Evolutionary conservation across 192 early-diverging fungal species (phyloP), one percentile per base, ranked within the genome.

Genomic region (Coemansia brasiliensis): DNA sequence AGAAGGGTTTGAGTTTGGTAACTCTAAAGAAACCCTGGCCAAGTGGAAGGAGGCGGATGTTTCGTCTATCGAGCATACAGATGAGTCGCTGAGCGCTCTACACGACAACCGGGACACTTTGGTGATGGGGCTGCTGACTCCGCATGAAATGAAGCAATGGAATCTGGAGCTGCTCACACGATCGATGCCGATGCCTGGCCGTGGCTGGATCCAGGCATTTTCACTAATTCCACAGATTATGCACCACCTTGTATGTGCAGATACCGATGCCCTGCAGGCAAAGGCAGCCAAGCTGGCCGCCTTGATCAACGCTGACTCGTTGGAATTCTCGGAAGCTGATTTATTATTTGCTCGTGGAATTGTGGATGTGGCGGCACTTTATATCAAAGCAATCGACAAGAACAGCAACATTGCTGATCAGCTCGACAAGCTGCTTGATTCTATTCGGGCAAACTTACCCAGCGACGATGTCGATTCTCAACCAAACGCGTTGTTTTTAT

Each of bases 71-170:
- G 71, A 72, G 15, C 83, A 77, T 43, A 83, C 89, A 27, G 83
- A 84, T 59, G 80, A 71, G 37, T 44, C 53, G 10, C 29, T 75
- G 24, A 40, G 22, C 11, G 49, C 39, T 2, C 39, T 70, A 37
- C 59, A 83, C 25, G 91, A 93, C 35, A 91, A 93, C 55, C 83
- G 92, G 17, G 92, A 93, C 57, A 73, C 84, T 8, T 74, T 55
- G 7, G 85, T 89, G 13, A 81, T 93, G 80, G 62, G 64, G 20
- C 55, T 72, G 38, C 58, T 69, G 40, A 69, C 69, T 0, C 72
- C 69, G 2, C 17, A 24, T 1, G 63, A 57, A 3, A 52, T 69
- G 69, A 3, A 45, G 3, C 38, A 57, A 15, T 71, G 63, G 52
- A 72, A 74, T 44, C 50, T 81, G 52, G 79, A 81, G 39, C 35